A percentile compares a stretch with the other conserved stretches of the same genome.
phyloP scores from a whole-genome alignment of 169 alveolate genomes.

The Plasmodium cynomolgi region DNA sequence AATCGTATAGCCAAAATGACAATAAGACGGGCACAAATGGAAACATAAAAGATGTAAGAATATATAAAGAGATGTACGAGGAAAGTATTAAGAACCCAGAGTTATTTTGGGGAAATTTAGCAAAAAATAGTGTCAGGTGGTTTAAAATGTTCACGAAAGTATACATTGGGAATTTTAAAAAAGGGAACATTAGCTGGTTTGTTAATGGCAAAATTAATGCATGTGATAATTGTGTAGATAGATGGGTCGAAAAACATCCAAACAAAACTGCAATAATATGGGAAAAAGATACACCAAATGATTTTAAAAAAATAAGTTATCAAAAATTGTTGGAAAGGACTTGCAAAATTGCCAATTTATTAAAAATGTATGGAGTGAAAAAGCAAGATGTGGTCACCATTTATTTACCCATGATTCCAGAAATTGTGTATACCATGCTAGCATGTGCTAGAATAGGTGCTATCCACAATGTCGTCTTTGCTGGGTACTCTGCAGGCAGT shows the following conservation, averaged over 20 bases:
- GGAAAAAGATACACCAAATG: conserved; percentile 91
- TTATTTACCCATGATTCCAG: conserved; percentile 98
- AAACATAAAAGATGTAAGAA: conserved; percentile 35
- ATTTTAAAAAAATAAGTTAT: conserved; percentile 83
- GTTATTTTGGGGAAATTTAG: conserved; percentile 81
- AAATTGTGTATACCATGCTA: conserved; percentile 91
- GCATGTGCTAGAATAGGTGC: conserved; percentile 99
- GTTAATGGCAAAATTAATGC: conserved; percentile 91
- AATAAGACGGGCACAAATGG: conserved; percentile 21
- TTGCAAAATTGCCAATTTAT: conserved; percentile 92
- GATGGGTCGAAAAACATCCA: conserved; percentile 93
- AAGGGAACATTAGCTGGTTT: conserved; percentile 89
- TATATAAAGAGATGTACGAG: conserved; percentile 79
- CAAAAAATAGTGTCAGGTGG: conserved; percentile 78
- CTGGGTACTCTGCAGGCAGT: conserved; percentile 96
- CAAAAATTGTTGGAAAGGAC: conserved; percentile 84
- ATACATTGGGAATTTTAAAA: conserved; percentile 77
- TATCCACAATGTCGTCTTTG: conserved; percentile 97
- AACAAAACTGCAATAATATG: conserved; percentile 88
- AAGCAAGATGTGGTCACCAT: conserved; percentile 96
- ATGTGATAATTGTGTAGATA: conserved; percentile 94
- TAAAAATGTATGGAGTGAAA: conserved; percentile 91
- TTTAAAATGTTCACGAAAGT: conserved; percentile 76
- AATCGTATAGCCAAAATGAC: conserved; percentile 24
- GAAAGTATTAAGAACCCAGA: conserved; percentile 82